phyloP scores from a whole-genome alignment of 305 asterid genomes.

The Andrographis paniculata region DNA sequence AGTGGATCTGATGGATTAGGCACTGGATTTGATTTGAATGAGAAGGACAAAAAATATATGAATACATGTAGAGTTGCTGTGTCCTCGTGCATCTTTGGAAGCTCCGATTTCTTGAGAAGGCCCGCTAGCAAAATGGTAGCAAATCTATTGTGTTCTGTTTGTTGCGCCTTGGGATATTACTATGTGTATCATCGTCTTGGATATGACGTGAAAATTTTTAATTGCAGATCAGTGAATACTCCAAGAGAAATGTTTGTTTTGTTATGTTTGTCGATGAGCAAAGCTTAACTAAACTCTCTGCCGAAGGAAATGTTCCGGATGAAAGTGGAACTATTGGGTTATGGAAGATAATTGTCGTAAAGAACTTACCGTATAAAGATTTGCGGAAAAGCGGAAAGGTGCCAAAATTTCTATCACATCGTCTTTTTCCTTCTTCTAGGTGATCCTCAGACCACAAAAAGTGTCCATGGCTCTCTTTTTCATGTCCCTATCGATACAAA shows the following conservation, averaged over 20 bases:
- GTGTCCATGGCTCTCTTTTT: constrained; percentile 17
- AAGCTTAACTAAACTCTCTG: constrained; percentile 56
- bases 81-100: constrained; percentile 92
- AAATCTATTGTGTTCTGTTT: constrained; percentile 7
- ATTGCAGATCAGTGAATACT: constrained; percentile 82
- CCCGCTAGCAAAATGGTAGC: constrained; percentile 89
- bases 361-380: constrained; percentile 72
- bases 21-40: constrained; percentile 78
- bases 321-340: constrained; percentile 67
- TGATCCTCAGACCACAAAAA: constrained; percentile 30
- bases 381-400: constrained; percentile 91
- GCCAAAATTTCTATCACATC: constrained; percentile 83
- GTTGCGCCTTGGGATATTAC: neutral
- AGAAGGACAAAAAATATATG: constrained; percentile 62
- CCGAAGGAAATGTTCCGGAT: constrained; percentile 70
- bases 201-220: constrained; percentile 9
- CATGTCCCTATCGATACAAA: constrained; percentile 1
- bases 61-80: constrained; percentile 58
- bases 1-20: constrained; percentile 44
- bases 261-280: constrained; percentile 84
- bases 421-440: constrained; percentile 95
- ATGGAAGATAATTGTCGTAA: constrained; percentile 76
- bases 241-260: constrained; percentile 79
- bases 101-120: constrained; percentile 82
- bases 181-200: neutral